Evolutionary conservation across 768 basidiomycete genomes (phyloP), one percentile per base, ranked within the genome.

Genomic region (Agaricus sinodeliciosus): DNA sequence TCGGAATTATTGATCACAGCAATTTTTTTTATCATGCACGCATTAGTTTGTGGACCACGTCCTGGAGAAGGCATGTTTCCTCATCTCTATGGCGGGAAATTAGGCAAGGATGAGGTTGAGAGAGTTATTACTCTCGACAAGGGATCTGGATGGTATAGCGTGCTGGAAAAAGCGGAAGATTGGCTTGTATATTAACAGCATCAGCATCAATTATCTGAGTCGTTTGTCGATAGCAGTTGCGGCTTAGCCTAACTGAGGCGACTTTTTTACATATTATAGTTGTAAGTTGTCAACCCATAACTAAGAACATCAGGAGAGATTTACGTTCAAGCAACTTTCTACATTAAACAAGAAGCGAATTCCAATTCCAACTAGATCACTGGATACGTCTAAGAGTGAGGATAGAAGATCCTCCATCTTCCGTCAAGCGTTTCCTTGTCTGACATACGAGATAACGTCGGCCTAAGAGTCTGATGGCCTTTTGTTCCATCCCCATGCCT

Each of bases 381-480:
- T 35, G n/a, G 9, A n/a, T 13, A 16, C 25, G 2, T 64, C 70
- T 34, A 13, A 73, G 49, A 2, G 71, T 71, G 37, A 84, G 72
- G 27, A 84, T 61, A 0, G 84, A 85, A 0, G 78, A 78, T 15
- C 85, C 85, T 13, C 85, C 84, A 58, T 87, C 85, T 9, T 64
- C 64, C 0, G 85, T 87, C 25, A 87, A 69, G 12, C 85, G 70
- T 43, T 71, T 73, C 25, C 85, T 69, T 0, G 82, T 84, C 62
- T 84, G 83, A 61, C 84, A 71, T 18, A 84, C 51, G 11, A 85
- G 55, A 51, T 81, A 84, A 0, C 78, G 67, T 11, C 85, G 75
- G 3, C 85, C 82, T 47, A 84, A 76, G 9, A 75, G 76, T 18
- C 65, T 67, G 27, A 59, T 27, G 19, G 13, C 37, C 37, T 6